Base-by-base conservation (phyloP, 768 basidiomycete genomes). In the Lactifluus rugatus region DNA sequence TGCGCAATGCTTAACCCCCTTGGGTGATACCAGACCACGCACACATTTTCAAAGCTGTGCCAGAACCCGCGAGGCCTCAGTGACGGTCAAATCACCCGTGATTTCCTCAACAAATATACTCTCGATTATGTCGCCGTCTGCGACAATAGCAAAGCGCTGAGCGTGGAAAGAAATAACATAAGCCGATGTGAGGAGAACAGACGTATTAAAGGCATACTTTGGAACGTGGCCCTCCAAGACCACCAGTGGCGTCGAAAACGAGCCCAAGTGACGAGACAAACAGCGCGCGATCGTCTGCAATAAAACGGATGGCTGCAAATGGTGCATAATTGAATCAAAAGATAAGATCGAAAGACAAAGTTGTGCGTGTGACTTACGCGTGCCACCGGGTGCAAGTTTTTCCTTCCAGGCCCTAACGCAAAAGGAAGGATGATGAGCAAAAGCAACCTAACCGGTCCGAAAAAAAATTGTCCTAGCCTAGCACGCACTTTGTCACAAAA, bases 61-160 rank as follows among this genome's bases (percentile, higher is more conserved):
- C 49, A 79, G 68, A 36, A 78, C 66, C 57, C 69, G 70, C 50
- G 75, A 71, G n/a, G 77, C 78, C 16, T 71, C 70, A n/a, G 76
- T 76, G 52, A 71, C 66, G 25, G 72, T 74, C 37, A 78, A 65
- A 28, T 75, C 66, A 31, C 66, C 61, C 26, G 78, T 69, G 46
- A 64, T 66, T 25, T 67, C 64, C 69, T 80, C 78, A 21, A 78
- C 71, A 31, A 69, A 76, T 58, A 90, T 65, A 59, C 81, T 80
- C 57, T 78, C 78, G 63, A 93, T 79, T 56, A 80, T 79, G 50
- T 89, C 77, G 62, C 85, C 77, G 25, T 93, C 82, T 57, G 87
- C 66, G 62, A 89, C 71, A 47, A 89, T 63, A 17, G 81, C 85
- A 58, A 81, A 88, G 48, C 86, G 81, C 56, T 85, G 55, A n/a